Base-by-base conservation (phyloP, 2,329 filamentous ascomycete species). In the Aspergillus latus region DNA sequence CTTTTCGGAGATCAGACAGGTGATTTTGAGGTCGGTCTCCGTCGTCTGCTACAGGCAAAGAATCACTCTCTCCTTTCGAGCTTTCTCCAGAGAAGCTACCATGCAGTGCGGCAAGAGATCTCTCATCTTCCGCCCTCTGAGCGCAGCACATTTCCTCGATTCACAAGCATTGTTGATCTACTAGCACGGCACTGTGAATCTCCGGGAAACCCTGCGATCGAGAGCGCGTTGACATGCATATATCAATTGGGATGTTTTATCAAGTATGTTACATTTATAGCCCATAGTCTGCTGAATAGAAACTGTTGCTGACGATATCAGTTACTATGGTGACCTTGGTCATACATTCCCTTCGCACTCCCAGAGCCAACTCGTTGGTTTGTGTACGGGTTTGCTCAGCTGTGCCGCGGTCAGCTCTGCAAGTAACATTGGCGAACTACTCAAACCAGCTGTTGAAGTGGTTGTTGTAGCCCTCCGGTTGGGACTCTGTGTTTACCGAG, bases 1-100 rank as follows among this genome's bases (percentile, higher is more conserved):
- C 70, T 78, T 67, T 78, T 78, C 63, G 76, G 76, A 66, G 76
- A 78, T 60, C 76, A 78, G 65, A 78, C 76, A 55, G 68, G 68
- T 56, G 72, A 76, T 60, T 75, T 74, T 57, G 70, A 76, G 59
- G 65, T 70, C 46, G 72, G 73, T 49, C 72, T 78, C 56, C 72
- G 69, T 49, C 71, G 72, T 54, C 66, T 78, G 45, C 62, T 77
- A 49, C 68, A 75, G 55, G 64, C 70, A 43, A 77, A 77, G 62
- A 71, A 75, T 62, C 72, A 77, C 62, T 72, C 72, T 15, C 56
- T 78, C 6, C 59, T 78, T 21, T 69, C 68, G 9, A 68, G 69
- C 4, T 79, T 79, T 61, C 71, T 79, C 54, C 72, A 78, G 56
- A 72, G 69, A 66, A 74, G 69, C 50, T 73, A 69, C 53, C 65